Evolutionary conservation across 805 yeast genomes (phyloP), one percentile per base, ranked within the genome.

Genomic region (Candida ortonii): DNA sequence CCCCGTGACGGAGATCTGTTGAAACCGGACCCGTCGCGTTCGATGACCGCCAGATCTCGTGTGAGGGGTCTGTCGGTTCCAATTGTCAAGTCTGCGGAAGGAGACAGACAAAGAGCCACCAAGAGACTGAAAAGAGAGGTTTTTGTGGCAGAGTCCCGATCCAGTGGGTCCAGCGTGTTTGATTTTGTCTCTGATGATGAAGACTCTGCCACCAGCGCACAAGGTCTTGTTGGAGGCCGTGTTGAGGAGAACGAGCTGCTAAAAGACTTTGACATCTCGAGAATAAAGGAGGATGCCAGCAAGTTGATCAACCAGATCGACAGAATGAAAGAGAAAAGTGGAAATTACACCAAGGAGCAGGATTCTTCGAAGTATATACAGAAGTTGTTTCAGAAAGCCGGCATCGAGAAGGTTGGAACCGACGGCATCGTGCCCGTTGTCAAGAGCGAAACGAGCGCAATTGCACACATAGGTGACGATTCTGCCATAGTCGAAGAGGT

Each of bases 241-340:
- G 37, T 30, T 11, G 38, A 29, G 17, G 44, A 38, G n/a, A 47
- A 42, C 26, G 63, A 64, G 15, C 26, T 54, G 25, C 28, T 57
- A 16, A 30, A 33, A 22, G 46, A 41, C 38, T 28, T 61, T 44
- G 50, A 47, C 43, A 30, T 61, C 41, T 58, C 60, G 17, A 33
- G 39, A 14, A 44, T 47, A 9, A 44, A 47, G 25, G 34, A 59
- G 41, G 51, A 62, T 46, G 58, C 61, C 5, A 54, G 44, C 30
- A 53, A 41, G 13, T 47, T 46, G 26, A 69, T 33, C 55, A 55
- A 18, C 48, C 55, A 34, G 62, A 53, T 39, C 64, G 60, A 53
- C 72, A 66, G 23, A 71, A 61, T 41, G 22, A 30, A 39, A 22
- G 33, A 32, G 27, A 36, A 40, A 25, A 43, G 36, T 19, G 38